phyloP scores from a whole-genome alignment of 2,329 filamentous ascomycete species.

The Trichophyton schoenleinii region DNA sequence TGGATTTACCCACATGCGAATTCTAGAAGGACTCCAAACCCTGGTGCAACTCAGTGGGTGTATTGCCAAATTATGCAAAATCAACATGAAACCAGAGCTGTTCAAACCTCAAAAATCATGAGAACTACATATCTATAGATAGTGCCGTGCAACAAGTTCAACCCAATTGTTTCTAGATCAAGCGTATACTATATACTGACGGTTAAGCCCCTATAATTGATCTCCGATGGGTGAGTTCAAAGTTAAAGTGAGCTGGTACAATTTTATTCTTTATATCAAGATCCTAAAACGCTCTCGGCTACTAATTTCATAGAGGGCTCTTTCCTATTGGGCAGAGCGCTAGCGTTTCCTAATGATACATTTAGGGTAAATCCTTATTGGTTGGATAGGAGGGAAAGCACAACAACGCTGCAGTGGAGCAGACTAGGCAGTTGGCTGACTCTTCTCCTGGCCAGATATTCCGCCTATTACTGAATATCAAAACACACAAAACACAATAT shows the following conservation, averaged over 20 bases:
- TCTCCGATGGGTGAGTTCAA: no score
- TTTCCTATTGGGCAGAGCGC: neutral
- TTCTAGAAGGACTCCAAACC: conserved; percentile 94
- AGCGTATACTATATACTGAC: neutral
- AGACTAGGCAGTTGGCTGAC: neutral
- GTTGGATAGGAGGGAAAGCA: neutral
- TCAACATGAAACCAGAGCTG: conserved; percentile 87
- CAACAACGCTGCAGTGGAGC: neutral
- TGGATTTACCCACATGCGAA: conserved; percentile 97
- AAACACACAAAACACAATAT: neutral
- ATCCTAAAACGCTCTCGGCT: no score
- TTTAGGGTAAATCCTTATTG: no score
- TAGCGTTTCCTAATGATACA: no score
- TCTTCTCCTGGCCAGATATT: neutral
- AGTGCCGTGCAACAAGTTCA: neutral
- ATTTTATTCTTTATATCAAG: no score
- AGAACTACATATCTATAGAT: conserved; percentile 4
- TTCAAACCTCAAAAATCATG: conserved; percentile 44
- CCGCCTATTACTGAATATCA: neutral
- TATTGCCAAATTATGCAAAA: conserved; percentile 76
- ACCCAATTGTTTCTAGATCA: neutral
- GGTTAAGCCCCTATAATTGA: neutral
- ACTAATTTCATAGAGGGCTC: no score
- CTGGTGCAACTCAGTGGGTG: conserved; percentile 88
- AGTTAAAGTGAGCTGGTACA: no score